phyloP scores from a whole-genome alignment of 2,329 filamentous ascomycete genomes.

The Colletotrichum viniferum region DNA sequence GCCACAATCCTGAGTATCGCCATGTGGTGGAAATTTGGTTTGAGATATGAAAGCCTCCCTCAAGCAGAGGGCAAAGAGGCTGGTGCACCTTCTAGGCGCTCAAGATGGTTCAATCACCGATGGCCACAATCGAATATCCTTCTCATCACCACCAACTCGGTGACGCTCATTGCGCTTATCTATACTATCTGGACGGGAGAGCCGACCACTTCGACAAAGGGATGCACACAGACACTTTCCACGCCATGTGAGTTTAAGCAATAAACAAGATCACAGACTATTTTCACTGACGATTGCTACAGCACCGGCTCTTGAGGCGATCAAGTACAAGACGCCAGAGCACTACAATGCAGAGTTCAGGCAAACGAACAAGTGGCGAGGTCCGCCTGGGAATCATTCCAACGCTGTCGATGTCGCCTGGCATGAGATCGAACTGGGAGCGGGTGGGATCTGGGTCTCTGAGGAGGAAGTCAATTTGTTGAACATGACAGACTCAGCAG shows the following conservation, averaged over 20 bases:
- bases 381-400: background rate
- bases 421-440: constrained; percentile 11
- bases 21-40: background rate
- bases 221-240: background rate
- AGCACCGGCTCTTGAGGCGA: constrained; percentile 5
- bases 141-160: background rate
- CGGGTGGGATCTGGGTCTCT: constrained; percentile 4
- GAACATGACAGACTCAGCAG: constrained; percentile 9
- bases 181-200: background rate
- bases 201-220: fast-evolving
- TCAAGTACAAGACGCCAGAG: background rate
- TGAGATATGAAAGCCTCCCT: background rate
- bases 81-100: background rate
- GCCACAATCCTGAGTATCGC: no score
- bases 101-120: background rate
- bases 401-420: constrained; percentile 2
- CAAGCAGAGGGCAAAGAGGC: background rate
- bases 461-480: background rate
- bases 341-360: constrained; percentile 15
- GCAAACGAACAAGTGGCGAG: constrained; percentile 14
- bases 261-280: no score
- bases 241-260: background rate
- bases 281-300: background rate
- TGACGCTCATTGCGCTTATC: background rate
- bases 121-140: background rate